A percentile compares a stretch with the other conserved stretches of the same genome.
phyloP scores from a whole-genome alignment of 352 stramenopile genomes.

The Elongisporangium undulatum region DNA sequence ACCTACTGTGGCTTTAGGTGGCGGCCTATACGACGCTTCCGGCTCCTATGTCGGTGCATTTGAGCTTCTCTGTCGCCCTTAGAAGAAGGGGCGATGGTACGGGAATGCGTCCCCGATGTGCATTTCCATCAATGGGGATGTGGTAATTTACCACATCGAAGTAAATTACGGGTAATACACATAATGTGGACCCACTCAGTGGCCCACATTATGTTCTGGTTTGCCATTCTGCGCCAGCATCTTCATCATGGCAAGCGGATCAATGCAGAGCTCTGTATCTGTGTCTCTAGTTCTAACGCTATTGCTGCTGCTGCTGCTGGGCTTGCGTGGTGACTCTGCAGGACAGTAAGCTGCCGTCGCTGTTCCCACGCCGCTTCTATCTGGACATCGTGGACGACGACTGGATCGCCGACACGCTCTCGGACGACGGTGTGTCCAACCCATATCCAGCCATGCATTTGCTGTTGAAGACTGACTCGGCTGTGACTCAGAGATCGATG shows the following conservation, averaged over 20 bases:
- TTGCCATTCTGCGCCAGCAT: neutral
- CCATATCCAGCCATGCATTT: neutral
- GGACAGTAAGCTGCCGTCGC: slow-evolving; percentile 67
- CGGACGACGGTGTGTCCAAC: slow-evolving; percentile 52
- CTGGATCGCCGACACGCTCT: slow-evolving; percentile 77
- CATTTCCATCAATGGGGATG: neutral
- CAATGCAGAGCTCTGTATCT: neutral
- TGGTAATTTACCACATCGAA: neutral
- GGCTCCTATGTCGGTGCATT: too few relatives aligned
- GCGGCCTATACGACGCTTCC: too few relatives aligned
- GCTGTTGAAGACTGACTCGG: neutral
- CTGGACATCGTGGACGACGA: slow-evolving; percentile 81
- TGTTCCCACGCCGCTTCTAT: slow-evolving; percentile 67
- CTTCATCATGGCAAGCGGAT: neutral
- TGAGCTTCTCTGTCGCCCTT: too few relatives aligned
- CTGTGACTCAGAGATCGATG: slow-evolving; percentile 54
- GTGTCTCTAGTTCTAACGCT: neutral
- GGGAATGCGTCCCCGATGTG: too few relatives aligned
- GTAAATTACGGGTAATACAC: too few relatives aligned
- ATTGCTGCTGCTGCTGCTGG: neutral
- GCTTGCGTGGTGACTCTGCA: slow-evolving; percentile 6
- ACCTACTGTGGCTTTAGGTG: too few relatives aligned
- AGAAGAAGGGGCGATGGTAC: too few relatives aligned
- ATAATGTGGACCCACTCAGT: neutral
- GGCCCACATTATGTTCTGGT: neutral